A percentile compares a stretch with the other conserved stretches of the same genome.
phyloP scores from a whole-genome alignment of 2,329 filamentous ascomycete genomes.

The Cladosporium austrohemisphaericum region DNA sequence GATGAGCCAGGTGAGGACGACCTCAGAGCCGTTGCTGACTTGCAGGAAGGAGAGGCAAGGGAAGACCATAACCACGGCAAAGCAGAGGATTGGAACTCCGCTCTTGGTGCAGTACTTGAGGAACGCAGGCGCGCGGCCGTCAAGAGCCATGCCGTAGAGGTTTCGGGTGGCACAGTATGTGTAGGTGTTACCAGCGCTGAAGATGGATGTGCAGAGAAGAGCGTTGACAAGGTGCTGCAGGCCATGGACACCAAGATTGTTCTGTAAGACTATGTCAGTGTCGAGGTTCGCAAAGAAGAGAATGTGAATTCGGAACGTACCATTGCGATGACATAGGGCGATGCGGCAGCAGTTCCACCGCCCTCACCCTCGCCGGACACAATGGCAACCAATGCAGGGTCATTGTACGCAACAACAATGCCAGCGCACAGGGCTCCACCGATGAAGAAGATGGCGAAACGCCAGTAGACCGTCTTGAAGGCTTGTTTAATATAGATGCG shows the following conservation, averaged over 20 bases:
- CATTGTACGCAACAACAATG: conserved; percentile 36
- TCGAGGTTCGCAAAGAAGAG: too few relatives aligned
- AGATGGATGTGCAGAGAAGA: conserved; percentile 49
- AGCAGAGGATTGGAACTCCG: conserved; percentile 60
- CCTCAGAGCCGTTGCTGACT: conserved; percentile 29
- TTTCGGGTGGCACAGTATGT: conserved; percentile 53
- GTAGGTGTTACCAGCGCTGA: conserved; percentile 55
- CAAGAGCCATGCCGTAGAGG: conserved; percentile 51
- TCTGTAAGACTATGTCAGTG: too few relatives aligned
- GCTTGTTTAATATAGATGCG: conserved; percentile 44
- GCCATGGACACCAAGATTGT: conserved; percentile 41
- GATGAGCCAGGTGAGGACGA: conserved; percentile 41
- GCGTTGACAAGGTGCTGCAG: conserved; percentile 41
- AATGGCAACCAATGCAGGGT: conserved; percentile 27
- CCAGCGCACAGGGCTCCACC: conserved; percentile 44
- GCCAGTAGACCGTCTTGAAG: conserved; percentile 47
- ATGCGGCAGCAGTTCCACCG: conserved; percentile 26
- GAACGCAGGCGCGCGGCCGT: conserved; percentile 52
- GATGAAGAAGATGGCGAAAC: conserved; percentile 47
- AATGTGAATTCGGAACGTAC: neutral
- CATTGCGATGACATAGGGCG: conserved; percentile 35
- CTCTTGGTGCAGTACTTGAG: conserved; percentile 57
- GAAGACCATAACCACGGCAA: conserved; percentile 37
- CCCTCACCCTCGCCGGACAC: conserved; percentile 14
- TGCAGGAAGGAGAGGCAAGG: conserved; percentile 35